Evolutionary conservation across 768 basidiomycete genomes (phyloP).

Genomic region (Calocybe indica): DNA sequence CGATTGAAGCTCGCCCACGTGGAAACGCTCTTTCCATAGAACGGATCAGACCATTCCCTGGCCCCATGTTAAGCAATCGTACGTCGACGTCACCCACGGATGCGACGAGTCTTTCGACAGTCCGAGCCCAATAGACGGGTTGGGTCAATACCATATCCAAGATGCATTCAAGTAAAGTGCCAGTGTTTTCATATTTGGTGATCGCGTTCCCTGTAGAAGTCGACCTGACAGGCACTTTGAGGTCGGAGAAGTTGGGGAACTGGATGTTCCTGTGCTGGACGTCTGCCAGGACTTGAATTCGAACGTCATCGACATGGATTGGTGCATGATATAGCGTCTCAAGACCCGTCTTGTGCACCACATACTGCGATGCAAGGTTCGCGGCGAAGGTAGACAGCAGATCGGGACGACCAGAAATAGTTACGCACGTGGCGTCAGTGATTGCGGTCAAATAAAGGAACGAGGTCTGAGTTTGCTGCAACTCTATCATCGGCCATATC

Average conservation of each 20-base stretch:
- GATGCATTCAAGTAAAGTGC: slow-evolving; percentile 34
- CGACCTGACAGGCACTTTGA: slow-evolving; percentile 43
- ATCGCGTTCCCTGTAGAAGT: slow-evolving; percentile 36
- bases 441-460: slow-evolving; percentile 46
- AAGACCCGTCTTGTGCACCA: slow-evolving; percentile 38
- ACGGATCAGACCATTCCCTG: slow-evolving; percentile 34
- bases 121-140: slow-evolving; percentile 48
- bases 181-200: slow-evolving; percentile 11
- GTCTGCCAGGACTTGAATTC: slow-evolving; percentile 39
- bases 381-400: slow-evolving; percentile 36
- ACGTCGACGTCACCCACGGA: slow-evolving; percentile 18
- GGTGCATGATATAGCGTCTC: slow-evolving; percentile 50
- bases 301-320: slow-evolving; percentile 22
- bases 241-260: slow-evolving; percentile 43
- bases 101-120: slow-evolving; percentile 23
- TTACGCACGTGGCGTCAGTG: slow-evolving; percentile 39
- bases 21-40: slow-evolving; percentile 30
- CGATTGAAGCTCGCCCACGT: slow-evolving; percentile 7
- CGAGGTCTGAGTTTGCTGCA: not conserved
- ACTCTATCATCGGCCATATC: too few relatives aligned
- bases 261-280: slow-evolving; percentile 33
- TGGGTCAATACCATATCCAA: slow-evolving; percentile 44
- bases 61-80: slow-evolving; percentile 45
- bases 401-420: slow-evolving; percentile 55
- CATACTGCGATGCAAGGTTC: slow-evolving; percentile 25